These are phyloP conservation scores for Fusarium albidum DNA, from an alignment of 2,329 filamentous ascomycete species.

Conservation along the genomic window DNA sequence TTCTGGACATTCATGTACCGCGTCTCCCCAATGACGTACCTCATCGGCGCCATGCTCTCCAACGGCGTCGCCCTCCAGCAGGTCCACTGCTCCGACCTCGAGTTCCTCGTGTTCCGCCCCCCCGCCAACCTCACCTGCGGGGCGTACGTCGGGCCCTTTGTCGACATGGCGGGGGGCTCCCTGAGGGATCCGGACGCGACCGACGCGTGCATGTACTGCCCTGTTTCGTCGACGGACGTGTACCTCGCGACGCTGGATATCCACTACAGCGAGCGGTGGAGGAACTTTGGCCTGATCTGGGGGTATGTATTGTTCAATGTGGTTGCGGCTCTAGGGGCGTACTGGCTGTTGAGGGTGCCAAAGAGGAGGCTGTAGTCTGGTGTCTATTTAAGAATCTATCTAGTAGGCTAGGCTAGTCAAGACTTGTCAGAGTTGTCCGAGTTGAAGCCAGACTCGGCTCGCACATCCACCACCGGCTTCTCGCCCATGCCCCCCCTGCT, in stretches of 20 bases:
- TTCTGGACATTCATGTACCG: constrained; percentile 85
- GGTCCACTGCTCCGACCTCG: constrained; percentile 1
- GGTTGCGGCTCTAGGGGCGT: constrained; percentile 8
- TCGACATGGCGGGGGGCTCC: too few relatives aligned
- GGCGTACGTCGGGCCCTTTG: too few relatives aligned
- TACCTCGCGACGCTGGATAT: constrained; percentile 3
- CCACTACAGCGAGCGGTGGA: constrained; percentile 10
- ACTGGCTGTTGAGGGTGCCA: too few relatives aligned
- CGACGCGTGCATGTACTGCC: constrained; percentile 10
- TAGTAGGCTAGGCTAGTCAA: too few relatives aligned
- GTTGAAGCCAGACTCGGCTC: constrained; percentile 30
- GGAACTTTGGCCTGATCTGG: constrained; percentile 19
- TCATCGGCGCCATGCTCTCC: constrained; percentile 16
- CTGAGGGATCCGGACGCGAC: too few relatives aligned
- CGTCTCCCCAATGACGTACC: constrained; percentile 45
- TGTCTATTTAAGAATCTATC: too few relatives aligned
- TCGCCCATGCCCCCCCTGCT: constrained; percentile 29
- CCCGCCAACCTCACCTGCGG: too few relatives aligned
- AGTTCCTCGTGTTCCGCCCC: constrained; percentile 7
- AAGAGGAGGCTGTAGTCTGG: too few relatives aligned
- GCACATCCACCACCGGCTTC: constrained; percentile 22
- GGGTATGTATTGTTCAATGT: constrained; percentile 9
- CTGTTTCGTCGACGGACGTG: background rate
- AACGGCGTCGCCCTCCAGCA: background rate
- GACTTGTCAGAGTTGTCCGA: constrained; percentile 34